Conservation (phyloP, 345 rosid species). For the Citrus hindsii region DNA sequence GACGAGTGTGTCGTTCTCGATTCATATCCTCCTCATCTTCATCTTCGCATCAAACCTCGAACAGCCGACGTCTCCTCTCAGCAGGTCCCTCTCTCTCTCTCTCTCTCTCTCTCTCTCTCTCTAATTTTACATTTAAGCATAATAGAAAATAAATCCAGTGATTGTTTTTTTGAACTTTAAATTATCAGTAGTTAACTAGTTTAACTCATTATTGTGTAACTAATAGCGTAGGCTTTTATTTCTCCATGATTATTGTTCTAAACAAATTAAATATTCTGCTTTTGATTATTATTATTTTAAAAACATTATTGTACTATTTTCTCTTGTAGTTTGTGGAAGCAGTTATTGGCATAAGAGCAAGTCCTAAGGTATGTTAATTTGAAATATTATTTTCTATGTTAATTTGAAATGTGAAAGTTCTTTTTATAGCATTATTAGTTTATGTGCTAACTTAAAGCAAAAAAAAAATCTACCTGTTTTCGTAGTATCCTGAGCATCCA, state of each 20-base stretch:
- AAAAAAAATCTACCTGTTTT: no score
- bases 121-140: background rate
- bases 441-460: slow-evolving; percentile 1
- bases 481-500: slow-evolving; percentile 72
- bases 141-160: background rate
- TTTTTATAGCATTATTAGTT: background rate
- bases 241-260: background rate
- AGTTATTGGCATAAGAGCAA: slow-evolving; percentile 51
- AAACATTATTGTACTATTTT: background rate
- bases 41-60: slow-evolving; percentile 68
- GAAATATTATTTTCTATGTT: background rate
- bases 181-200: background rate
- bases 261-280: background rate
- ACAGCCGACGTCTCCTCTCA: slow-evolving; percentile 90
- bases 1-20: slow-evolving; percentile 62
- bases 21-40: slow-evolving; percentile 67
- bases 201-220: background rate
- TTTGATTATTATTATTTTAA: background rate
- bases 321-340: slow-evolving; percentile 88
- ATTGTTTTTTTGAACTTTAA: background rate
- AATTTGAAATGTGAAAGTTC: background rate
- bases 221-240: background rate
- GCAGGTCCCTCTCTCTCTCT: slow-evolving; percentile 41
- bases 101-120: no score
- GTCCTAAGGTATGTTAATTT: slow-evolving; percentile 42